Evolutionary conservation across 2,329 filamentous ascomycete genomes (phyloP), one percentile per base, ranked within the genome.

Genomic region (Trichoderma koningii): DNA sequence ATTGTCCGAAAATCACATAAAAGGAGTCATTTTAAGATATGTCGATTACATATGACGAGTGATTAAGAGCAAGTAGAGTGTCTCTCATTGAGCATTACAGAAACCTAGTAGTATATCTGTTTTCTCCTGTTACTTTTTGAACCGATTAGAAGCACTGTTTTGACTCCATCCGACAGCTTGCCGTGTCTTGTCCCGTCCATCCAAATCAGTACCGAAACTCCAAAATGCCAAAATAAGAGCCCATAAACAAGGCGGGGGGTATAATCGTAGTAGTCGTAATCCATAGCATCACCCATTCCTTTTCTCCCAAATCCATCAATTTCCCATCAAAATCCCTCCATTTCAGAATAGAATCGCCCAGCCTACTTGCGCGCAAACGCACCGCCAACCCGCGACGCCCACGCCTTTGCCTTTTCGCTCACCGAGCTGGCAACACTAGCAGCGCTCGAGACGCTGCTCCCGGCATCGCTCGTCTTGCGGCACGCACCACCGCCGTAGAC

Each of bases 401-500:
- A 76, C 45, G 76, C 63, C 70, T 73, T 76, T 23, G 70, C 63
- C 70, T 72, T 75, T 28, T 71, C 71, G 70, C 73, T 73, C 64
- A 71, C 57, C 41, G 75, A 75, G 72, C 76, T 80, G 68, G 81
- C 73, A n/a, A 77, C 74, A 66, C 75, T 78, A 69, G 76, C 75
- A 68, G 70, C 66, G 50, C 72, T 72, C 59, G 66, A 67, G 28
- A 70, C 68, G 65, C 69, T 67, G 51, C 73, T 69, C 14, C 34
- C 34, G 34, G 76, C 74, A 66, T 72, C 74, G 71, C 75, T 76
- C 55, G 66, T 67, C 72, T 74, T 74, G 70, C 75, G 75, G 74
- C 89, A 87, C 76, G 88, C 88, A 63, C 88, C 86, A 70, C 88
- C 88, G 15, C 83, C 83, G 76, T 87, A 83, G 73, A 80, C 80